A percentile compares a stretch with the other conserved stretches of the same genome.
phyloP scores from a whole-genome alignment of 139 green algal genomes.

The Parachlorella kessleri region DNA sequence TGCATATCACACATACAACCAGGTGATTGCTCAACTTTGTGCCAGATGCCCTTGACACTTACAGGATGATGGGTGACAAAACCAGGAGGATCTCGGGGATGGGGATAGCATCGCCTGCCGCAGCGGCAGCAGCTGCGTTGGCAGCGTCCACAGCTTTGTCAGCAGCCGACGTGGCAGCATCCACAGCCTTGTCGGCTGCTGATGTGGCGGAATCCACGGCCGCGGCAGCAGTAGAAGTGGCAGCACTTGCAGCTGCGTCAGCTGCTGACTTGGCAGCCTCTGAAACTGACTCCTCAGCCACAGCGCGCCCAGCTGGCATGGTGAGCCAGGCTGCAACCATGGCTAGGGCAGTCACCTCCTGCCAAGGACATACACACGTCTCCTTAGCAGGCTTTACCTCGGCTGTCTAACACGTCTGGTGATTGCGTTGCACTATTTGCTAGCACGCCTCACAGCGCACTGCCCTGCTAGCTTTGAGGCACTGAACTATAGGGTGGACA shows the following conservation, averaged over 20 bases:
- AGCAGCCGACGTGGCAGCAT: neutral
- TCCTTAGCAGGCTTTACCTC: neutral
- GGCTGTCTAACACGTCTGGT: neutral
- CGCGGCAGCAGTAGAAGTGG: neutral
- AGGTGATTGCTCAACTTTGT: no score
- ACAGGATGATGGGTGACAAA: conserved; percentile 1
- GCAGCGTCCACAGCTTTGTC: conserved; percentile 2
- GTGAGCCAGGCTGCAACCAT: neutral
- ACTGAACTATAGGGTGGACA: no score
- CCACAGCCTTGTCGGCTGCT: neutral
- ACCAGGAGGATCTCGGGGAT: conserved; percentile 2
- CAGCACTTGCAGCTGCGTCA: no score
- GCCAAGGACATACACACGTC: neutral
- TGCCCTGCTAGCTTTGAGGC: neutral
- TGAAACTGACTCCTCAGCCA: neutral
- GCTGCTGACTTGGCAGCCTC: neutral
- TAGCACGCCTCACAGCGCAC: neutral
- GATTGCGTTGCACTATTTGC: neutral
- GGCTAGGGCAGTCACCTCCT: neutral
- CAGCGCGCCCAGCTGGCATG: neutral
- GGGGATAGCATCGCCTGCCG: neutral
- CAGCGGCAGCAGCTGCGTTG: conserved; percentile 3
- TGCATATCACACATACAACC: no score
- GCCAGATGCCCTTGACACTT: neutral
- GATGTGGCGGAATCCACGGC: neutral